Base-by-base conservation (phyloP, 2,329 filamentous ascomycete species). In the Aspergillus thermomutatus region DNA sequence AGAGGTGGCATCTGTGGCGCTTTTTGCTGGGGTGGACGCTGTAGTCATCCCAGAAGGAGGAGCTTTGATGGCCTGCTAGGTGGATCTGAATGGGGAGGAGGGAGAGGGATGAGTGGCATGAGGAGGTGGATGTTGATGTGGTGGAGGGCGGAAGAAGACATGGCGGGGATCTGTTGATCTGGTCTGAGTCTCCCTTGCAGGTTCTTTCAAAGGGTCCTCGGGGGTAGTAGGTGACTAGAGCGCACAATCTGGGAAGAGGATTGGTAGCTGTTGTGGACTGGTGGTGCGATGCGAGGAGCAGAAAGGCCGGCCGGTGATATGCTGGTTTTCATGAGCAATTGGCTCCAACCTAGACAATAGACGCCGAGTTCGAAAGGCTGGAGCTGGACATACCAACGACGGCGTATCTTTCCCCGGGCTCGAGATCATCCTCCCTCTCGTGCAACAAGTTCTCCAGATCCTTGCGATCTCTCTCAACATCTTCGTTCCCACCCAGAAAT, bases 221-320 rank as follows among this genome's bases (percentile, higher is more conserved):
- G 26, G 56, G 85, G 62, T 87, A 87, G 73, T 86, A 87, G 19
- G 83, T 82, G 23, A 86, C 77, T 2, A 87, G 72, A 3, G 82
- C 82, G 62, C 79, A 81, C 34, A 87, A 77, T 56, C 82, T 82
- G 17, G 82, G 80, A 59, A 78, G 81, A 3, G 83, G 81, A 60
- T 83, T 82, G 10, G 79, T 79, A 52, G 80, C 82, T n/a, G 80
- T 78, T 56, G 51, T 34, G 23, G 61, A 54, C 43, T 65, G 63
- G 53, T 72, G 70, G 51, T 72, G 70, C 0, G 69, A 63, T 23
- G 83, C 78, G 50, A 87, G 78, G 19, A 82, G 80, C 23, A 82
- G 70, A 23, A 81, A 73, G 21, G 84, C 84, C 4, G 84, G 84
- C 51, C 82, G 78, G 26, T 82, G 83, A 60, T 82, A 87, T 54